phyloP scores from a whole-genome alignment of 805 yeast species.

The Candida arabinofermentans region DNA sequence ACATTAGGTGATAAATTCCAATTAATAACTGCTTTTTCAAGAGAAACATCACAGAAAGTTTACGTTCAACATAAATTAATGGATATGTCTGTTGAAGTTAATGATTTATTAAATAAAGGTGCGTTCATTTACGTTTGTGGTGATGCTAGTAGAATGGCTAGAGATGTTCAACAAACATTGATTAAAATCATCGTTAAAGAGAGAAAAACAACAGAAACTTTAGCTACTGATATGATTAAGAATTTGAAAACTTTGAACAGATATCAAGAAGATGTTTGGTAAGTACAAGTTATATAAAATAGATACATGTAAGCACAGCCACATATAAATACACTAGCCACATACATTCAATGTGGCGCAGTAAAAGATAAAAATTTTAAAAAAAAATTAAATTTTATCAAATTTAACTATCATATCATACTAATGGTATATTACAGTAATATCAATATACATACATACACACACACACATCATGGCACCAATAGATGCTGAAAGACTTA shows the following conservation, averaged over 20 bases:
- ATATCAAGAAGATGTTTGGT: slow-evolving; percentile 99
- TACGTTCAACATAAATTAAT: slow-evolving; percentile 82
- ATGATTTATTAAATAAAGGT: slow-evolving; percentile 55
- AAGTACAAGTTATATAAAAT: slow-evolving; percentile 14
- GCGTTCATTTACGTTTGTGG: slow-evolving; percentile 96
- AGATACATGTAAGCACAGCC: too few species aligned
- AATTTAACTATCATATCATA: not conserved
- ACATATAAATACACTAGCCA: too few species aligned
- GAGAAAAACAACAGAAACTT: slow-evolving; percentile 59
- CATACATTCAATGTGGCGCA: not conserved
- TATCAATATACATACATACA: too few species aligned
- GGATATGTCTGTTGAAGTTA: slow-evolving; percentile 50
- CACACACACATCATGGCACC: slow-evolving; percentile 19
- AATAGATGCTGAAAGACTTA: slow-evolving; percentile 37
- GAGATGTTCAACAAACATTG: slow-evolving; percentile 78
- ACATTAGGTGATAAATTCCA: slow-evolving; percentile 59
- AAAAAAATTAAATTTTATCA: not conserved
- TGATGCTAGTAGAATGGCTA: slow-evolving; percentile 94
- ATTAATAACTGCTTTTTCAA: slow-evolving; percentile 80
- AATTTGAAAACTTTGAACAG: slow-evolving; percentile 76
- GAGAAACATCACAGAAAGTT: slow-evolving; percentile 61
- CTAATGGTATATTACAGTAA: too few species aligned
- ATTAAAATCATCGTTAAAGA: slow-evolving; percentile 56
- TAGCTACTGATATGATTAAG: slow-evolving; percentile 75
- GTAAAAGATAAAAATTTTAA: not conserved